A percentile compares a stretch with the other conserved stretches of the same genome.
Evolutionary conservation across 2,329 filamentous ascomycete species (phyloP).

Genomic region (Balansia obtecta): DNA sequence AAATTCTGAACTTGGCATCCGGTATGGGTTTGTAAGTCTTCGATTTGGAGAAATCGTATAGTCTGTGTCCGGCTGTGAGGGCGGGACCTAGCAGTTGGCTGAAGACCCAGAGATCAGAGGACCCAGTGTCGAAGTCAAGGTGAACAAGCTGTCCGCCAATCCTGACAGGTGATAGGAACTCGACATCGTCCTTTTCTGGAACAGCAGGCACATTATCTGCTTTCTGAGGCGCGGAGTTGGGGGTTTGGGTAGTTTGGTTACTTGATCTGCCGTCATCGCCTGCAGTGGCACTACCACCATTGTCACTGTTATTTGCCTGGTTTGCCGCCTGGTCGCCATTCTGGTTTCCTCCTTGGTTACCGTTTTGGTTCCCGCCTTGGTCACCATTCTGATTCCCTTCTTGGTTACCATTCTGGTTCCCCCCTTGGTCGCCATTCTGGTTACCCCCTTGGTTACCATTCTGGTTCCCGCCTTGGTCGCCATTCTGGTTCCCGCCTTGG

Average conservation of each 20-base stretch:
- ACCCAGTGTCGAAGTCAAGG: conserved; percentile 15
- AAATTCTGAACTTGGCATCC: conserved; percentile 29
- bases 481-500: neutral
- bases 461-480: neutral
- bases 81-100: conserved; percentile 27
- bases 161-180: conserved; percentile 10
- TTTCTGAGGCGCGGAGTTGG: neutral
- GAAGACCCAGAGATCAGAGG: conserved; percentile 22
- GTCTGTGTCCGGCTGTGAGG: conserved; percentile 24
- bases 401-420: neutral
- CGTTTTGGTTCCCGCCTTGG: neutral
- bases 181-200: conserved; percentile 6
- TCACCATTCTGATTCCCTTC: neutral
- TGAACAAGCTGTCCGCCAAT: conserved; percentile 11
- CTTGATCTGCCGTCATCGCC: neutral
- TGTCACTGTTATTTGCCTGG: neutral
- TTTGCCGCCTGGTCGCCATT: neutral
- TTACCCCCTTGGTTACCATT: neutral
- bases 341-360: neutral
- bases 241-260: neutral
- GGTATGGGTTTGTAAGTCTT: conserved; percentile 24
- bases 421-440: neutral
- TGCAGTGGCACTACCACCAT: neutral
- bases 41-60: conserved; percentile 26
- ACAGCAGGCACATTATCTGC: neutral